phyloP scores from a whole-genome alignment of 371 early-diverging fungal species.

The Mortierella sp. region DNA sequence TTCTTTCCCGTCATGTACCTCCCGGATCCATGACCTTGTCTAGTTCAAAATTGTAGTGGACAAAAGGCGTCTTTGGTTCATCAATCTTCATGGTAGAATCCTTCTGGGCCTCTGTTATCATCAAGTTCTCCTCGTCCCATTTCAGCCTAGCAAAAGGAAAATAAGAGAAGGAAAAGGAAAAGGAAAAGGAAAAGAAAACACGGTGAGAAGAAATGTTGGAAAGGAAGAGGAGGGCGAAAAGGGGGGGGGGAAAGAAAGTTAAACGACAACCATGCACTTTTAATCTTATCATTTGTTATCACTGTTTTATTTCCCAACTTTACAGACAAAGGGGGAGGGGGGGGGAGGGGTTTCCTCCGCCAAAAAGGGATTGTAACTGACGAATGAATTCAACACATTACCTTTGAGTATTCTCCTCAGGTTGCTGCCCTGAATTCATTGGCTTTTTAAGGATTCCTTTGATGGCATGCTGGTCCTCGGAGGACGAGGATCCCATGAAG shows the following conservation, averaged over 20 bases:
- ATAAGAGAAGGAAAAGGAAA: neutral
- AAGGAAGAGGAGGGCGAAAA: neutral
- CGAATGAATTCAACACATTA: neutral
- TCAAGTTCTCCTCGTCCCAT: conserved; percentile 97
- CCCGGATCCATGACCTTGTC: conserved; percentile 73
- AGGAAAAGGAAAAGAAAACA: neutral
- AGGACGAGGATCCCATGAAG: conserved; percentile 5
- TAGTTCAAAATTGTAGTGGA: conserved; percentile 84
- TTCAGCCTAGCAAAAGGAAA: conserved; percentile 64
- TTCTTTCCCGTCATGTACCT: conserved; percentile 5
- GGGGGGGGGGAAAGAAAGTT: neutral
- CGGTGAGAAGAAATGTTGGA: neutral
- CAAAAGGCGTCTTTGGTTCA: conserved; percentile 97
- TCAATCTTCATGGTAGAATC: conserved; percentile 95
- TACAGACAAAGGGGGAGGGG: no score
- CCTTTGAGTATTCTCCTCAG: conserved; percentile 51
- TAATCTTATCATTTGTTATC: neutral
- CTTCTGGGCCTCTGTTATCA: conserved; percentile 91
- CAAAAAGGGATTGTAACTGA: no score
- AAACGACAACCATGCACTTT: neutral
- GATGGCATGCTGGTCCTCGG: conserved; percentile 53
- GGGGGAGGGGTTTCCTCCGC: no score
- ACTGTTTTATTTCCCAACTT: no score
- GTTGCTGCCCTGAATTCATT: conserved; percentile 13
- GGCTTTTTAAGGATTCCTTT: conserved; percentile 67